phyloP scores from a whole-genome alignment of 495 filamentous ascomycete species.

The Cenococcum geophilum region DNA sequence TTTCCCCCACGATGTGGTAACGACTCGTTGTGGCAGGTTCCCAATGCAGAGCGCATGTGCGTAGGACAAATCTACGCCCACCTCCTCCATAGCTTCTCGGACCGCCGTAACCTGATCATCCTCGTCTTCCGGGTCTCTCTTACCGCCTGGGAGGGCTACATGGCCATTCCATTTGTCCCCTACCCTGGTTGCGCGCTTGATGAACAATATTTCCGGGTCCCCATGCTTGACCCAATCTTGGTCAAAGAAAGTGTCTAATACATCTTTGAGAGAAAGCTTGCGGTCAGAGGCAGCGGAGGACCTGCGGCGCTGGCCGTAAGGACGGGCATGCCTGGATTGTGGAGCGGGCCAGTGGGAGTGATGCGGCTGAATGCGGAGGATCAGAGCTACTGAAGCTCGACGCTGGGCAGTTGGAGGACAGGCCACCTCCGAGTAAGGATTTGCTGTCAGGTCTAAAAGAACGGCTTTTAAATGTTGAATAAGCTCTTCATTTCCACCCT shows the following conservation, averaged over 20 bases:
- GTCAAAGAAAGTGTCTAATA: constrained; percentile 56
- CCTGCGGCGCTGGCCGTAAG: constrained; percentile 6
- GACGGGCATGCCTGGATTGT: constrained; percentile 5
- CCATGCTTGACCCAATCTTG: constrained; percentile 67
- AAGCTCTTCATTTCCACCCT: constrained; percentile 30
- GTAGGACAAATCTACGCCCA: constrained; percentile 57
- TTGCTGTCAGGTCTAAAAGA: constrained; percentile 46
- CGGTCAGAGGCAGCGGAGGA: constrained; percentile 22
- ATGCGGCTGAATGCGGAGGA: constrained; percentile 61
- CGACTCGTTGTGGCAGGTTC: constrained; percentile 64
- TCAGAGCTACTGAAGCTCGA: constrained; percentile 66
- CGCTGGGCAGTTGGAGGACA: constrained; percentile 58
- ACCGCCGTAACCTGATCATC: constrained; percentile 61
- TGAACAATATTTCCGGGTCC: constrained; percentile 71
- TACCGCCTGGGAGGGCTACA: constrained; percentile 69
- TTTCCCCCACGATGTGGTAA: constrained; percentile 67
- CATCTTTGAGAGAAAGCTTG: constrained; percentile 38
- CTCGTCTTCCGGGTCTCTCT: constrained; percentile 61
- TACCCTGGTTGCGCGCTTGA: constrained; percentile 63
- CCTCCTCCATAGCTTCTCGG: constrained; percentile 66
- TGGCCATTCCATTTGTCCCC: constrained; percentile 74
- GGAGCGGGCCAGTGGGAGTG: constrained; percentile 50
- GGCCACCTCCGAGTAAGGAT: constrained; percentile 57
- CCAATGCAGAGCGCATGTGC: constrained; percentile 54
- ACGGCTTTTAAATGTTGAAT: constrained; percentile 40